Percentiles rank a stretch among this genome's conserved stretches.
Evolutionary conservation across 768 basidiomycete species (phyloP).

Genomic region (Daedaleopsis sinensis): DNA sequence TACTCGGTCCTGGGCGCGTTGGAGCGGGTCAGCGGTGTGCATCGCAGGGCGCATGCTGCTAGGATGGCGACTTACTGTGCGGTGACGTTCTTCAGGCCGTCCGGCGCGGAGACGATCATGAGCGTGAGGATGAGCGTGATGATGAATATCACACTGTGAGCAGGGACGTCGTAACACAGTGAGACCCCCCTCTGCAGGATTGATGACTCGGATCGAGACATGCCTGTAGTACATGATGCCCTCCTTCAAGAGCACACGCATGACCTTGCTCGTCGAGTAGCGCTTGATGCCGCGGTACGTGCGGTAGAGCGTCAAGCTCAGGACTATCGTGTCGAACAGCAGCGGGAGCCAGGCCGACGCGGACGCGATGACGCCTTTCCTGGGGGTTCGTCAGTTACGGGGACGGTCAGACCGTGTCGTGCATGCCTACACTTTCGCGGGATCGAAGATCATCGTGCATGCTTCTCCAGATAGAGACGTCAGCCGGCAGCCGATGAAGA

Average conservation of each 20-base stretch:
- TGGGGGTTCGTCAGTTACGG: background rate
- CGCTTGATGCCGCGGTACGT: conserved; percentile 28
- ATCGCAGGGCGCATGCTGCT: background rate
- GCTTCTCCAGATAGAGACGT: conserved; percentile 29
- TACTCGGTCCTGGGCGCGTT: conserved; percentile 36
- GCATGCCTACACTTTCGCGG: conserved; percentile 1
- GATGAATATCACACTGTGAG: conserved; percentile 39
- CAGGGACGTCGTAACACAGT: background rate
- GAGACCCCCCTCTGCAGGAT: background rate
- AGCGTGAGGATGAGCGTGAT: conserved; percentile 42
- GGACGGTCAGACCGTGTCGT: background rate
- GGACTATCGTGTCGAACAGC: conserved; percentile 40
- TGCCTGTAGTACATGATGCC: conserved; percentile 41
- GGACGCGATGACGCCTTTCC: conserved; percentile 29
- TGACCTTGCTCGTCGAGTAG: conserved; percentile 23
- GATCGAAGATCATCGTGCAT: conserved; percentile 43
- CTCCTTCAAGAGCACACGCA: conserved; percentile 33
- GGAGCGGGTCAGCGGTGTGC: background rate
- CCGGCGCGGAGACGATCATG: conserved; percentile 38
- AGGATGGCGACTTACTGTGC: conserved; percentile 34
- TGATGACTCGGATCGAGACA: conserved; percentile 1
- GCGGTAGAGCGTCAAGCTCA: conserved; percentile 37
- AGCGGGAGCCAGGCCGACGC: conserved; percentile 46
- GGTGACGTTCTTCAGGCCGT: conserved; percentile 38
- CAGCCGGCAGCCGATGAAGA: background rate